Conservation (phyloP, 805 yeast genomes). For the Vanderwaltozyma polyspora region DNA sequence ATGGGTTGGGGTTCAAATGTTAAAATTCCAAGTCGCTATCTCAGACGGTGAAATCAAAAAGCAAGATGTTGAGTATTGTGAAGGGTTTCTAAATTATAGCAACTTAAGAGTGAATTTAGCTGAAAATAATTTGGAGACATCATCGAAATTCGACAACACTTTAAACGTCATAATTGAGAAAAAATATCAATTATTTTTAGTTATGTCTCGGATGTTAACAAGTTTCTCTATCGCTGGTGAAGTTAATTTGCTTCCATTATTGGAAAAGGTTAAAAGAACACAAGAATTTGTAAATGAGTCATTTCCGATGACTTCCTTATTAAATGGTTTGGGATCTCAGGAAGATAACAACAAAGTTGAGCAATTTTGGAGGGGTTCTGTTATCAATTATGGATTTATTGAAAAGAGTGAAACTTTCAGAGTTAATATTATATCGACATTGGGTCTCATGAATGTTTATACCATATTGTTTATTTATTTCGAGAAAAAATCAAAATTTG, state of each 20-base stretch:
- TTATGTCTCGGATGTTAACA: constrained; percentile 5
- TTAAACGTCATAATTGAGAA: constrained; percentile 7
- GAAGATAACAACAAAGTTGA: background rate
- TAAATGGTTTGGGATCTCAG: background rate
- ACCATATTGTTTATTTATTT: constrained; percentile 8
- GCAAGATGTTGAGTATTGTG: constrained; percentile 4
- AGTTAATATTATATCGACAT: constrained; percentile 8
- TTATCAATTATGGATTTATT: constrained; percentile 3
- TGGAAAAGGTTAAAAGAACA: constrained; percentile 5
- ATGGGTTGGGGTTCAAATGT: constrained; percentile 14
- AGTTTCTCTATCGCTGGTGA: constrained; percentile 1
- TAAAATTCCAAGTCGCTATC: constrained; percentile 5
- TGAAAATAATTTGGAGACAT: background rate
- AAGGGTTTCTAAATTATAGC: constrained; percentile 2
- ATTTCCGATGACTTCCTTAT: constrained; percentile 6
- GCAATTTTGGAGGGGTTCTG: constrained; percentile 5
- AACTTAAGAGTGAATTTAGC: background rate
- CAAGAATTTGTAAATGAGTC: constrained; percentile 4
- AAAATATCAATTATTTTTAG: constrained; percentile 10
- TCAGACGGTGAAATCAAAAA: constrained; percentile 1
- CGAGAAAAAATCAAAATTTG: constrained; percentile 5
- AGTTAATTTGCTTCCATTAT: constrained; percentile 4
- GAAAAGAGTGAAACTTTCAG: constrained; percentile 7
- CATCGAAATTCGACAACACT: constrained; percentile 3
- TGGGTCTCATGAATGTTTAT: constrained; percentile 6